phyloP scores from a whole-genome alignment of 306 rosid genomes.

The Castanea crenata region DNA sequence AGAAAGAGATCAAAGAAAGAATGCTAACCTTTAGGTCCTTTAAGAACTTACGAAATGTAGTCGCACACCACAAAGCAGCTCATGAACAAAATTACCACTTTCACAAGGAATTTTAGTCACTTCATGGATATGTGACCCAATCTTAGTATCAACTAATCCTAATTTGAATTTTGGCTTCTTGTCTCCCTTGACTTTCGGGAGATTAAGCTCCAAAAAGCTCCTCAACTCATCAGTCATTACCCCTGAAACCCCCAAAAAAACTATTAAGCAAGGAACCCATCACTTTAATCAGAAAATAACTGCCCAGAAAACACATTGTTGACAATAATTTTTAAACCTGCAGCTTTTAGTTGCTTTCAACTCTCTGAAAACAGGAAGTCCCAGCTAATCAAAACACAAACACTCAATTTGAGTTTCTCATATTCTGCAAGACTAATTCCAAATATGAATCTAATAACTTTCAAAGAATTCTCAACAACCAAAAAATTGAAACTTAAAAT shows the following conservation, averaged over 20 bases:
- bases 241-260: slow-evolving; percentile 41
- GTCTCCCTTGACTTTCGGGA: slow-evolving; percentile 79
- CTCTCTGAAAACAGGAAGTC: not conserved
- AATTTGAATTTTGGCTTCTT: slow-evolving; percentile 80
- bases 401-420: not conserved
- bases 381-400: not conserved
- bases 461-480: not conserved
- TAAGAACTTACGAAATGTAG: slow-evolving; percentile 62
- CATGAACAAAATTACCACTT: slow-evolving; percentile 74
- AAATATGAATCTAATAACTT: not conserved
- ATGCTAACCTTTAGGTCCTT: slow-evolving; percentile 74
- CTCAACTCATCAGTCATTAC: slow-evolving; percentile 81
- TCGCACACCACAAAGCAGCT: slow-evolving; percentile 83
- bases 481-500: too few species aligned
- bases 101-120: slow-evolving; percentile 85
- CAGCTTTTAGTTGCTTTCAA: not conserved
- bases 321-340: not conserved
- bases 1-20: not conserved
- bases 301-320: not conserved
- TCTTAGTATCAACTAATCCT: slow-evolving; percentile 80
- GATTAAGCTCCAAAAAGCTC: slow-evolving; percentile 75
- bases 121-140: slow-evolving; percentile 77
- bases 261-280: not conserved
- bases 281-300: not conserved
- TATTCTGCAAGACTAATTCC: not conserved